Percentiles rank a stretch among this genome's conserved stretches.
Conservation (phyloP, 805 yeast genomes). For the Wickerhamiella bombiphila region DNA sequence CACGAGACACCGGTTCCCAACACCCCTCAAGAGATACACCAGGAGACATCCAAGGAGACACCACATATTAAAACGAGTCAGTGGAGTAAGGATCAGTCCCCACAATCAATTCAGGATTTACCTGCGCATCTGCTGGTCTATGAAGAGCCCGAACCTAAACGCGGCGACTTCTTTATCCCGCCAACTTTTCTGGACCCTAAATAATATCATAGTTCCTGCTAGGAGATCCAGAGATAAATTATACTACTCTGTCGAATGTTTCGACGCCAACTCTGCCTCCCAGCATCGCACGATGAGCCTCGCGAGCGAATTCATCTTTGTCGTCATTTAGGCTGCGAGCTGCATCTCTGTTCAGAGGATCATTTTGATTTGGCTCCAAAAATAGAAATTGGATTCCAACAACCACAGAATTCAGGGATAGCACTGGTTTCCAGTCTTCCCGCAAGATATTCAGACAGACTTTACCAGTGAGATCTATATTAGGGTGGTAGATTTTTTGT, state of each 20-base stretch:
- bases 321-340: conserved; percentile 38
- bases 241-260: conserved; percentile 44
- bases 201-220: background rate
- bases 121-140: conserved; percentile 1
- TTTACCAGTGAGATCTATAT: conserved; percentile 79
- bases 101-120: background rate
- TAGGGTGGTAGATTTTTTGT: conserved; percentile 78
- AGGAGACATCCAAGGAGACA: too few relatives aligned
- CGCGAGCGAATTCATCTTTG: conserved; percentile 35
- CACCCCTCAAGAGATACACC: background rate
- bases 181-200: conserved; percentile 3
- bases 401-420: conserved; percentile 64
- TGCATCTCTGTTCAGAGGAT: conserved; percentile 86
- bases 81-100: background rate
- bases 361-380: conserved; percentile 80
- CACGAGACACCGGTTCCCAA: background rate
- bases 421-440: conserved; percentile 94
- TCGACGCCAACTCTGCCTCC: conserved; percentile 53
- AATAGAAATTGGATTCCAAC: conserved; percentile 78
- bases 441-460: conserved; percentile 81
- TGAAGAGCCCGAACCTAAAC: background rate
- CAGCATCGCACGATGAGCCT: conserved; percentile 50
- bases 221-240: too few relatives aligned
- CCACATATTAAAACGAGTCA: background rate
- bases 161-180: conserved; percentile 1